These are phyloP conservation scores for Adansonia rubrostipa DNA, from an alignment of 441 rosid genomes.

Conservation along the genomic window DNA sequence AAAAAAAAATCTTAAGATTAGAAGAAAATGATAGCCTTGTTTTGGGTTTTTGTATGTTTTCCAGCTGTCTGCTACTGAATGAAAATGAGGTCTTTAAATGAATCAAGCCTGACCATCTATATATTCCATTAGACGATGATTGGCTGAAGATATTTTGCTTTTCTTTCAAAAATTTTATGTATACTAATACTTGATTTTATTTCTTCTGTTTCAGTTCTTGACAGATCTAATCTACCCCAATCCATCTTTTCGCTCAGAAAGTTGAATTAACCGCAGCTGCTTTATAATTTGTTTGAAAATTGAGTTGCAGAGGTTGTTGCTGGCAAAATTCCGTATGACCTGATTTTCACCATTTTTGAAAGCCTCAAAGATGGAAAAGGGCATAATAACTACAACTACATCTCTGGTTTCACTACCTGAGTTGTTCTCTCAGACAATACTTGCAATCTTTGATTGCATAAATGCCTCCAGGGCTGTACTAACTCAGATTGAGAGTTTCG, in stretches of 20 bases:
- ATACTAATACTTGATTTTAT: neutral
- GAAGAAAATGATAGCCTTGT: neutral
- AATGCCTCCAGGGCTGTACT: constrained; percentile 34
- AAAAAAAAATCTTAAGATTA: neutral
- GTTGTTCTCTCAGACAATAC: constrained; percentile 32
- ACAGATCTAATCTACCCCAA: constrained; percentile 4
- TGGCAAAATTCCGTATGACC: constrained; percentile 3
- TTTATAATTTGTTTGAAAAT: constrained; percentile 1
- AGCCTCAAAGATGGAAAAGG: constrained; percentile 26
- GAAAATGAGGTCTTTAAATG: neutral
- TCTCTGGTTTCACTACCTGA: constrained; percentile 23
- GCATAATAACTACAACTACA: constrained; percentile 18
- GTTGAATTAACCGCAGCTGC: neutral
- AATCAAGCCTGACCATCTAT: constrained; percentile 1
- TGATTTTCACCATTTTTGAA: constrained; percentile 8
- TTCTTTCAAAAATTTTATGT: neutral
- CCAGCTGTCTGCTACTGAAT: constrained; percentile 2
- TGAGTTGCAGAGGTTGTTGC: constrained; percentile 15
- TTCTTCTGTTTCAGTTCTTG: neutral
- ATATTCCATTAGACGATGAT: neutral
- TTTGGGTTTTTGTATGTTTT: neutral
- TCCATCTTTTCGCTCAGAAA: neutral
- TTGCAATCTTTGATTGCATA: constrained; percentile 31
- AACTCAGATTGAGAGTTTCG: constrained; percentile 39
- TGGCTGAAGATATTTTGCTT: neutral